Evolutionary conservation across 306 rosid species (phyloP), one percentile per base, ranked within the genome.

Genomic region (Prinsepia uniflora): DNA sequence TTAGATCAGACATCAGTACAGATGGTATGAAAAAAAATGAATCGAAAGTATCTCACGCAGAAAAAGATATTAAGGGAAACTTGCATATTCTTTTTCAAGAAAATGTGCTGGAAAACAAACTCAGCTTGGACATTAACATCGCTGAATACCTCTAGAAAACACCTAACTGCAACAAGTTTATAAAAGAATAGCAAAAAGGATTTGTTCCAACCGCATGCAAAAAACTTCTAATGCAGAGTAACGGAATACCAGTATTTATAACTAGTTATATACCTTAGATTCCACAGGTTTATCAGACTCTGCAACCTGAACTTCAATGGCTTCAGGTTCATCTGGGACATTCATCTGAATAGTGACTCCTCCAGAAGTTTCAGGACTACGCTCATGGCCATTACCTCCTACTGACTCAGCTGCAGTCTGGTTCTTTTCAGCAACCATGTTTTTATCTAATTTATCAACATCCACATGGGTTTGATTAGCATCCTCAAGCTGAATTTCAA

Each of bases 191-290:
- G 8, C 65, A 19, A 68, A 43, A 42, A 40, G n/a, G 42, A 41
- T 53, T 54, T 19, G 30, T 41, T 18, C 19, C 34, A 40, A 54
- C 52, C 18, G 22, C 40, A 68, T 69, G 54, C 20, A 69, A 41
- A 12, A 19, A 19, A 61, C 40, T 61, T 61, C 46, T 61, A 12
- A 18, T 1, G 43, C 64, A 59, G 64, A 6, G 34, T 7, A 67
- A 11, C 36, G n/a, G 39, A 68, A 19, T 36, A 13, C 40, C 5
- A 7, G 63, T 12, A 59, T 69, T 41, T 4, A 41, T 41, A 53
- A 19, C 2, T 46, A 39, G 13, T 20, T 36, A 64, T 24, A 68
- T 89, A 91, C 97, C 96, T 85, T 80, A 56, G 41, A 45, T 54
- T 78, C 76, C 19, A 63, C 49, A 40, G 82, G 76, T 74, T 68